A percentile compares a stretch with the other conserved stretches of the same genome.
These are phyloP conservation scores for Hygrophila difformis DNA, from an alignment of 257 asterid genomes.

Conservation along the genomic window DNA sequence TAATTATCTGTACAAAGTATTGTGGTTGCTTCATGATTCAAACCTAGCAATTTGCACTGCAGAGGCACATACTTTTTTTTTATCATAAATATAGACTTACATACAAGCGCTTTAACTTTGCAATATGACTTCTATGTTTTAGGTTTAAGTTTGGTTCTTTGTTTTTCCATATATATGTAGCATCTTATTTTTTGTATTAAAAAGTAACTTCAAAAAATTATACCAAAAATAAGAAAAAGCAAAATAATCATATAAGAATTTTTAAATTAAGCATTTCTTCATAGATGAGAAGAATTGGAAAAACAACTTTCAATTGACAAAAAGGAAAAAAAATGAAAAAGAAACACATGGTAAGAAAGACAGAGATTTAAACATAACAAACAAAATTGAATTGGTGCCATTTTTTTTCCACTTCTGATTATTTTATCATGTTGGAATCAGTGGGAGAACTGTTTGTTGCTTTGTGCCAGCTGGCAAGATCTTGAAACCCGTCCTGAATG, in stretches of 20 bases:
- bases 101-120: neutral
- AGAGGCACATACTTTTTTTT: too few species aligned
- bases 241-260: too few species aligned
- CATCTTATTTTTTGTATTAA: neutral
- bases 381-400: neutral
- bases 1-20: neutral
- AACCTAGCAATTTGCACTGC: too few species aligned
- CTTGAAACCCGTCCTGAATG: conserved; percentile 77
- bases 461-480: conserved; percentile 68
- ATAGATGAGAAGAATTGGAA: neutral
- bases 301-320: too few species aligned
- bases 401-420: conserved; percentile 8
- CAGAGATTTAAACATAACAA: neutral
- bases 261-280: neutral
- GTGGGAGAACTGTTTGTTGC: conserved; percentile 52
- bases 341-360: neutral
- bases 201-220: neutral
- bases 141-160: too few species aligned
- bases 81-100: neutral
- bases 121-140: too few species aligned
- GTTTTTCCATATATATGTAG: too few species aligned
- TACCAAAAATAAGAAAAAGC: neutral
- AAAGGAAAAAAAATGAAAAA: too few species aligned
- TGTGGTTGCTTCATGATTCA: neutral
- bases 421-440: conserved; percentile 20